These are phyloP conservation scores for Ballota nigra DNA, from an alignment of 257 asterid species.

Conservation along the genomic window DNA sequence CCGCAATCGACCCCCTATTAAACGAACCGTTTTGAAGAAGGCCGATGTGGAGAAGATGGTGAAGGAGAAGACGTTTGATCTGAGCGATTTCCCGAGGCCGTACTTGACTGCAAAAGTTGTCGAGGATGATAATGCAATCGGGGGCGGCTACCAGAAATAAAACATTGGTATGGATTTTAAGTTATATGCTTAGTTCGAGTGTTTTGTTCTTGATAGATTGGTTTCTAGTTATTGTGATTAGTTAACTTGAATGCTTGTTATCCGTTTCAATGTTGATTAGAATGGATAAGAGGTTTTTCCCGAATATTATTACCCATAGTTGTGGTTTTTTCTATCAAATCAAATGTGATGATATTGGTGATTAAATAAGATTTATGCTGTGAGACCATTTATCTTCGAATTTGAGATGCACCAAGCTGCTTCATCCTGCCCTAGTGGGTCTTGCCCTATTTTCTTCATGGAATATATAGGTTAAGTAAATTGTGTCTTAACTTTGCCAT, in stretches of 20 bases:
- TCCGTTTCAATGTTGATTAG: neutral
- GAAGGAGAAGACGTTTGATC: slow-evolving; percentile 66
- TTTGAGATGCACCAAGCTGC: slow-evolving; percentile 8
- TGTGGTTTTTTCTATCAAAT: neutral
- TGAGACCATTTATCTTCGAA: neutral
- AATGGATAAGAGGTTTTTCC: neutral
- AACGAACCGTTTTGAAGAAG: slow-evolving; percentile 68
- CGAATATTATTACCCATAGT: neutral
- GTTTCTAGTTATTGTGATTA: neutral
- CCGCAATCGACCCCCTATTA: slow-evolving; percentile 82
- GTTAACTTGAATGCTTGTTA: neutral
- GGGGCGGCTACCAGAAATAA: slow-evolving; percentile 80
- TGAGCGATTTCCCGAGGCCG: slow-evolving; percentile 64
- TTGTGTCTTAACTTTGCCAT: neutral
- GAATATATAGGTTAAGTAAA: neutral
- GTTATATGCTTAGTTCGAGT: neutral
- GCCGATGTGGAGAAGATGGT: slow-evolving; percentile 75
- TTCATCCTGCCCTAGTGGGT: neutral
- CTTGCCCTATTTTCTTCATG: neutral
- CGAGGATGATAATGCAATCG: slow-evolving; percentile 65
- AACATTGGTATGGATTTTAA: slow-evolving; percentile 22
- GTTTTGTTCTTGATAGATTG: neutral
- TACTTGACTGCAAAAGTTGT: slow-evolving; percentile 55
- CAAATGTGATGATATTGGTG: slow-evolving; percentile 8
- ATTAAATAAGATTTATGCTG: neutral